A percentile compares a stretch with the other conserved stretches of the same genome.
Conservation (phyloP, 208 protist genomes). For the Leishmania braziliensis region DNA sequence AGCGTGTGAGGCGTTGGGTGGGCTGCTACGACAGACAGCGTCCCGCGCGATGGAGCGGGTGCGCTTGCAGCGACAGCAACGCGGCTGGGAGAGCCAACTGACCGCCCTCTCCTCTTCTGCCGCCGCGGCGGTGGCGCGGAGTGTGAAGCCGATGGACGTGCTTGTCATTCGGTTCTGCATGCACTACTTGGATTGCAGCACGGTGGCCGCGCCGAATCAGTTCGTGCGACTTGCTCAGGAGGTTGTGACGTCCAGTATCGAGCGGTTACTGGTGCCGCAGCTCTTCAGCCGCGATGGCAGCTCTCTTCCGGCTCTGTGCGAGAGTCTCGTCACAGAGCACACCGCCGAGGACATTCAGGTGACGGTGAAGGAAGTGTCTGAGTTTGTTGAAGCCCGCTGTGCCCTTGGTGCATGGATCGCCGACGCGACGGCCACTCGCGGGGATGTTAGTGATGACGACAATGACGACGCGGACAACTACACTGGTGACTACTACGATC, state of each 20-base stretch:
- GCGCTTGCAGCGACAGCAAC: conserved; percentile 40
- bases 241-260: conserved; percentile 59
- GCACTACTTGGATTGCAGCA: conserved; percentile 65
- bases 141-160: conserved; percentile 69
- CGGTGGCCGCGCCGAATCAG: conserved; percentile 40
- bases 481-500: conserved; percentile 15
- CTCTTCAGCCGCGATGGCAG: conserved; percentile 39
- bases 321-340: conserved; percentile 75
- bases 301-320: conserved; percentile 69
- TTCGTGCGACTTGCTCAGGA: conserved; percentile 77
- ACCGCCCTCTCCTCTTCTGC: conserved; percentile 10
- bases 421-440: conserved; percentile 15
- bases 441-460: conserved; percentile 31
- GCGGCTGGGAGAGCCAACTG: conserved; percentile 3
- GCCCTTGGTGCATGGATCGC: conserved; percentile 38
- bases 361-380: conserved; percentile 64
- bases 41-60: conserved; percentile 76
- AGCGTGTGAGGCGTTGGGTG: conserved; percentile 62
- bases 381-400: conserved; percentile 74
- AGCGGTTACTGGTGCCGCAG: conserved; percentile 63
- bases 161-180: conserved; percentile 77
- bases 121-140: conserved; percentile 16
- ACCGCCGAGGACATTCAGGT: conserved; percentile 67
- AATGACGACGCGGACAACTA: conserved; percentile 5
- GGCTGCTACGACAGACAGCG: conserved; percentile 72